A percentile compares a stretch with the other conserved stretches of the same genome.
Evolutionary conservation across 257 asterid species (phyloP).

Genomic region (Nicotiana undulata): DNA sequence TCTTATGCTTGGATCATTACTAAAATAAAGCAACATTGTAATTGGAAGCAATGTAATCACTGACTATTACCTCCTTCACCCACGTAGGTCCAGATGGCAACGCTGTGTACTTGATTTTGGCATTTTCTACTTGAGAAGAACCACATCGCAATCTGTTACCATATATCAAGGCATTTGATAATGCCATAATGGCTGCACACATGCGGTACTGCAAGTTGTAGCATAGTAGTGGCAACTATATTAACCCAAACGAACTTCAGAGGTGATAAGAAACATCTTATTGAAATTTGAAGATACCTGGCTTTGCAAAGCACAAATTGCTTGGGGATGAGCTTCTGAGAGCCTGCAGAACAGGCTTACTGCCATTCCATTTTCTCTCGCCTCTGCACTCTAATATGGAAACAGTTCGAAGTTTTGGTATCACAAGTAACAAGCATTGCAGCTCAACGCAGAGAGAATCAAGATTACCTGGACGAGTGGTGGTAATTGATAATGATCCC

Average conservation of each 20-base stretch:
- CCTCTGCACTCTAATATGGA: conserved; percentile 72
- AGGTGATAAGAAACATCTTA: conserved; percentile 1
- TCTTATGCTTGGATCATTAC: neutral
- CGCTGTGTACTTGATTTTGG: conserved; percentile 53
- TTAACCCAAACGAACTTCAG: neutral
- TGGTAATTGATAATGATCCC: conserved; percentile 97
- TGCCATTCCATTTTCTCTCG: conserved; percentile 88
- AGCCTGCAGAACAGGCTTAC: conserved; percentile 89
- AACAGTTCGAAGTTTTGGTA: conserved; percentile 16
- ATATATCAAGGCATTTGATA: conserved; percentile 88
- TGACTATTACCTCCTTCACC: conserved; percentile 59
- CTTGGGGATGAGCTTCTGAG: conserved; percentile 97
- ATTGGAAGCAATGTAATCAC: conserved; percentile 3
- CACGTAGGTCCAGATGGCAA: conserved; percentile 55
- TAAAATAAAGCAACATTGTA: neutral
- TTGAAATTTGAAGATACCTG: conserved; percentile 47
- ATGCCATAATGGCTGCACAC: conserved; percentile 85
- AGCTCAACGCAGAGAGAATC: neutral
- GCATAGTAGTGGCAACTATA: conserved; percentile 17
- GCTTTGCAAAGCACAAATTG: conserved; percentile 83
- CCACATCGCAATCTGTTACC: conserved; percentile 88
- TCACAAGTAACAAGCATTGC: conserved; percentile 15
- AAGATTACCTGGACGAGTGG: conserved; percentile 90
- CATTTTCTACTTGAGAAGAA: conserved; percentile 68
- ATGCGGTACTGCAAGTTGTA: conserved; percentile 82